Evolutionary conservation across 1,284 basidiomycete genomes (phyloP).

Genomic region (Singerocomus inundabilis): DNA sequence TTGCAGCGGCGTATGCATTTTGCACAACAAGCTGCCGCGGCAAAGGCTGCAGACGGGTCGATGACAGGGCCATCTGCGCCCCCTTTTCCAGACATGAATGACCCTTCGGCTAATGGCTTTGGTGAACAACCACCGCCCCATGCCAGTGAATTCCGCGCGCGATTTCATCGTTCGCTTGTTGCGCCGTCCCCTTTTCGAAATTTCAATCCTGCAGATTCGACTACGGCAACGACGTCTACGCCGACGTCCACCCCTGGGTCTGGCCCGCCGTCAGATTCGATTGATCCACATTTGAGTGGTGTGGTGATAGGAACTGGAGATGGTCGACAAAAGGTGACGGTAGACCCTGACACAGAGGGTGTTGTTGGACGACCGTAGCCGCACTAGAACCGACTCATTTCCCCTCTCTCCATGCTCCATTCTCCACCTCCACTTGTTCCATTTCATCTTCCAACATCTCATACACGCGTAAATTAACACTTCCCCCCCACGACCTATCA

Average conservation of each 20-base stretch:
- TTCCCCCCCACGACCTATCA: background rate
- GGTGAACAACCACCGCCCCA: conserved; percentile 30
- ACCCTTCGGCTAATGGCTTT: conserved; percentile 34
- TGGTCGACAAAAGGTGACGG: conserved; percentile 21
- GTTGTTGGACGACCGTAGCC: conserved; percentile 17
- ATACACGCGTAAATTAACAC: conserved; percentile 23
- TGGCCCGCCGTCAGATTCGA: conserved; percentile 40
- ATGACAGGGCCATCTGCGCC: conserved; percentile 37
- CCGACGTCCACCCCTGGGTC: conserved; percentile 40
- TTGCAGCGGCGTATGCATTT: conserved; percentile 62
- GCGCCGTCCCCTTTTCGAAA: conserved; percentile 65
- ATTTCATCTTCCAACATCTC: background rate
- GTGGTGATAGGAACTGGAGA: conserved; percentile 29
- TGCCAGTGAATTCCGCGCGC: conserved; percentile 63
- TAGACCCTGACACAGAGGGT: conserved; percentile 28
- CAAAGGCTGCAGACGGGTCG: conserved; percentile 32
- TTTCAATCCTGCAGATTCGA: conserved; percentile 33
- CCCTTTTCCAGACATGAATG: conserved; percentile 35
- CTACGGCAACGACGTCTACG: conserved; percentile 34
- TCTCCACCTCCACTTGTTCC: background rate
- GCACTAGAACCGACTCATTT: background rate
- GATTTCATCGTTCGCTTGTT: conserved; percentile 64
- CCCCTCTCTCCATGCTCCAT: background rate
- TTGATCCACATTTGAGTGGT: conserved; percentile 46
- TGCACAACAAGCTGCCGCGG: conserved; percentile 49